Percentiles rank a stretch among this genome's conserved stretches.
Evolutionary conservation across 768 basidiomycete genomes (phyloP).

Genomic region (Hypsizygus marmoreus): DNA sequence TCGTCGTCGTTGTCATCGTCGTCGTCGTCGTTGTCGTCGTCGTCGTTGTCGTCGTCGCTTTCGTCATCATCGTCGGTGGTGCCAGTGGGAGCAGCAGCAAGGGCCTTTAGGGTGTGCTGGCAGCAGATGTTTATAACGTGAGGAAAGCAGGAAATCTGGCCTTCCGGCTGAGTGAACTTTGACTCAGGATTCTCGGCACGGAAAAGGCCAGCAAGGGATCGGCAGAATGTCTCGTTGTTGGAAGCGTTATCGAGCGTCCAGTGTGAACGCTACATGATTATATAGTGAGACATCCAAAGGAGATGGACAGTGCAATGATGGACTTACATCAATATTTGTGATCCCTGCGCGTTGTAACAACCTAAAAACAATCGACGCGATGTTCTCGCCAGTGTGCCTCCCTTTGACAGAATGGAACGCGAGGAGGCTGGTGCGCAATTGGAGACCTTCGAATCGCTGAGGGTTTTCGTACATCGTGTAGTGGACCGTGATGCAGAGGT

Average conservation of each 20-base stretch:
- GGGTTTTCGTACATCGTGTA: constrained; percentile 11
- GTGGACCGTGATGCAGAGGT: constrained; percentile 18
- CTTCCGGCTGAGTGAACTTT: constrained; percentile 11
- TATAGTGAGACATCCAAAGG: neutral
- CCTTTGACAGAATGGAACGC: constrained; percentile 18
- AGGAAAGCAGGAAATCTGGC: constrained; percentile 19
- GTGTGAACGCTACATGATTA: constrained; percentile 1
- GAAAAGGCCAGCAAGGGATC: constrained; percentile 1
- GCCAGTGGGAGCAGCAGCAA: neutral
- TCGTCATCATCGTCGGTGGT: too few relatives aligned
- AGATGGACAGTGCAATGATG: too few relatives aligned
- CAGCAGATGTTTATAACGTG: constrained; percentile 20
- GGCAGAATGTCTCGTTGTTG: constrained; percentile 15
- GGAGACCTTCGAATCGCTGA: neutral
- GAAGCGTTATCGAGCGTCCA: constrained; percentile 17
- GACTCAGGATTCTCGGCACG: neutral
- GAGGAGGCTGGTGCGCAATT: constrained; percentile 10
- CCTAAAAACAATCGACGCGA: constrained; percentile 1
- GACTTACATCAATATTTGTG: constrained; percentile 4
- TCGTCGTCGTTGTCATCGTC: too few relatives aligned
- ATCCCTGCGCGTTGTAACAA: too few relatives aligned
- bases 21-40: too few relatives aligned
- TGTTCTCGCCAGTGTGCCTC: constrained; percentile 14
- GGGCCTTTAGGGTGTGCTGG: constrained; percentile 7
- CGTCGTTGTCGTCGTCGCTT: neutral